Evolutionary conservation across 1,139 yeast species (phyloP).

Genomic region (Saccharomyces hybrid): DNA sequence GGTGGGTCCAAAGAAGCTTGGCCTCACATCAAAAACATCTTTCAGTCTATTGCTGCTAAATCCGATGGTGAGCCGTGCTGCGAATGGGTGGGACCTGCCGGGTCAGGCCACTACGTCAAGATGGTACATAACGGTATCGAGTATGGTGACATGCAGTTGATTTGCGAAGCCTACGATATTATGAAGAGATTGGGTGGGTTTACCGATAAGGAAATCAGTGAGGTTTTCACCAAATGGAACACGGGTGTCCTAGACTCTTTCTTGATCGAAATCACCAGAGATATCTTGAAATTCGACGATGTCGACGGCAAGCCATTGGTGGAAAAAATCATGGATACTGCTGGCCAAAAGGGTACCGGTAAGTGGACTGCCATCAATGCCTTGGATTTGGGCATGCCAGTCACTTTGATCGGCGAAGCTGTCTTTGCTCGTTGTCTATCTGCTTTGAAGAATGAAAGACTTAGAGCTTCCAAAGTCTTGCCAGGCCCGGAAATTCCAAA

Average conservation of each 20-base stretch:
- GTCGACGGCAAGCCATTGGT: slow-evolving; percentile 86
- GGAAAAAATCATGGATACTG: slow-evolving; percentile 92
- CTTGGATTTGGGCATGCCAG: slow-evolving; percentile 95
- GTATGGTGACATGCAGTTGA: slow-evolving; percentile 99
- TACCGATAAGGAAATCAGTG: slow-evolving; percentile 86
- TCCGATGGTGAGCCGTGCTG: slow-evolving; percentile 98
- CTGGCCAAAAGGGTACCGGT: slow-evolving; percentile 99
- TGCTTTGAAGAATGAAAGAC: slow-evolving; percentile 85
- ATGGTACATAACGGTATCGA: slow-evolving; percentile 99
- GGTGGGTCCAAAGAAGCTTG: slow-evolving; percentile 98
- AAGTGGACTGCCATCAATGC: slow-evolving; percentile 99
- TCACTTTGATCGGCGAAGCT: slow-evolving; percentile 96
- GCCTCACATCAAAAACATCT: slow-evolving; percentile 95
- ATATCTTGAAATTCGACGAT: slow-evolving; percentile 81
- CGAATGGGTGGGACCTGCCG: slow-evolving; percentile 99
- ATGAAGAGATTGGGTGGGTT: slow-evolving; percentile 92
- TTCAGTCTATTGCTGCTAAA: slow-evolving; percentile 95
- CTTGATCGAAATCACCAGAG: slow-evolving; percentile 94
- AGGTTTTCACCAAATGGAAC: slow-evolving; percentile 90
- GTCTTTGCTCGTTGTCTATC: slow-evolving; percentile 95
- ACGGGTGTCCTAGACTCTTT: slow-evolving; percentile 95
- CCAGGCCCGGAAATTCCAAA: slow-evolving; percentile 65
- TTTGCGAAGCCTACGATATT: slow-evolving; percentile 94
- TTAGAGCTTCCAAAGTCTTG: slow-evolving; percentile 68
- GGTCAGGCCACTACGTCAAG: slow-evolving; percentile 98